Evolutionary conservation across 1,139 yeast species (phyloP).

Genomic region (Diutina siamensis): DNA sequence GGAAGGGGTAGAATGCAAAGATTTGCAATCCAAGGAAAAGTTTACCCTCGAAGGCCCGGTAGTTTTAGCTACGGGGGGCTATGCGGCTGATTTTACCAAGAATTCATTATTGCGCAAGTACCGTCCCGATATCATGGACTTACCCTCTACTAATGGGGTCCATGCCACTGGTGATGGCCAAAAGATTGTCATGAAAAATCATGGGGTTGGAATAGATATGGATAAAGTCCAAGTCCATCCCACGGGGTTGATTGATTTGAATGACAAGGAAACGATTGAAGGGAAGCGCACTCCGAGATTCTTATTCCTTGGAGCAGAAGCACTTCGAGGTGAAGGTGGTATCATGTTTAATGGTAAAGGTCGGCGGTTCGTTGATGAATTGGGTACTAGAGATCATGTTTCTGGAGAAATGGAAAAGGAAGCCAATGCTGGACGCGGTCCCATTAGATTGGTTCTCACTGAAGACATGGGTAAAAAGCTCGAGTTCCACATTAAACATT

Average conservation of each 20-base stretch:
- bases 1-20: slow-evolving; percentile 38
- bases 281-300: slow-evolving; percentile 35
- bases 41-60: slow-evolving; percentile 40
- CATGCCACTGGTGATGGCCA: slow-evolving; percentile 78
- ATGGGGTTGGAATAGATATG: slow-evolving; percentile 60
- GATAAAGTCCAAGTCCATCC: slow-evolving; percentile 78
- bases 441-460: slow-evolving; percentile 38
- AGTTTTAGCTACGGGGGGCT: slow-evolving; percentile 75
- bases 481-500: slow-evolving; percentile 52
- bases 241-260: slow-evolving; percentile 63
- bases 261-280: slow-evolving; percentile 35
- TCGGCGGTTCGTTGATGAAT: slow-evolving; percentile 59
- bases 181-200: slow-evolving; percentile 40
- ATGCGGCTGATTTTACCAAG: slow-evolving; percentile 47
- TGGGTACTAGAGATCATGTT: slow-evolving; percentile 60
- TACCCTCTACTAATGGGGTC: slow-evolving; percentile 65
- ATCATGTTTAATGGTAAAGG: slow-evolving; percentile 52
- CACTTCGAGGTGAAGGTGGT: slow-evolving; percentile 70
- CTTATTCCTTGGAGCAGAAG: slow-evolving; percentile 69
- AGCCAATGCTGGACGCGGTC: slow-evolving; percentile 33
- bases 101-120: slow-evolving; percentile 39
- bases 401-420: slow-evolving; percentile 47
- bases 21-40: slow-evolving; percentile 23
- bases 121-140: slow-evolving; percentile 49
- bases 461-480: slow-evolving; percentile 31